These are phyloP conservation scores for Komagataella populi DNA, from an alignment of 805 yeast species.

Conservation along the genomic window DNA sequence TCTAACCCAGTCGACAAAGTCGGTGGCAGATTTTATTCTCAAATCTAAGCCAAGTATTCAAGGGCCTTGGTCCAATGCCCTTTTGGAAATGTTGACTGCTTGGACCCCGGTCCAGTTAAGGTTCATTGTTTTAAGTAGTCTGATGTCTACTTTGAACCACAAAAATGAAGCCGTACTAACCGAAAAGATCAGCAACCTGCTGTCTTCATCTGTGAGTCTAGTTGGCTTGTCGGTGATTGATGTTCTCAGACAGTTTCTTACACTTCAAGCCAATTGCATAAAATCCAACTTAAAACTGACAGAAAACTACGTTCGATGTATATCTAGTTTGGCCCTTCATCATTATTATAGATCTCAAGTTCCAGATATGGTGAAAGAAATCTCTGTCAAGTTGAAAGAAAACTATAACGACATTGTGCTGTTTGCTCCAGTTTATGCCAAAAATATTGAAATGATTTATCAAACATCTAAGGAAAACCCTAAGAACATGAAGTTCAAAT, in stretches of 20 bases:
- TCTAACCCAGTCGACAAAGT: slow-evolving; percentile 39
- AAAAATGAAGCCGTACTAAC: slow-evolving; percentile 4
- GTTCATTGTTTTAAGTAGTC: slow-evolving; percentile 44
- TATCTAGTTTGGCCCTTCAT: slow-evolving; percentile 63
- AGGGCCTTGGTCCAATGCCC: slow-evolving; percentile 30
- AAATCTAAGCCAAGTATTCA: slow-evolving; percentile 11
- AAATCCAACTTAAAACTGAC: slow-evolving; percentile 14
- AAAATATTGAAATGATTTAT: not conserved
- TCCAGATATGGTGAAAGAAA: slow-evolving; percentile 64
- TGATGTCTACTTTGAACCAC: not conserved
- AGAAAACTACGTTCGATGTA: slow-evolving; percentile 36
- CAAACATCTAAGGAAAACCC: not conserved
- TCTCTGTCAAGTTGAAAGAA: slow-evolving; percentile 30
- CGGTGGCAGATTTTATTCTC: slow-evolving; percentile 33
- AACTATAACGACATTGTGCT: slow-evolving; percentile 6
- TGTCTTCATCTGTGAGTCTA: slow-evolving; percentile 71
- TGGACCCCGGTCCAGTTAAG: slow-evolving; percentile 77
- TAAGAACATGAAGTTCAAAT: not conserved
- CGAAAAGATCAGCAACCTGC: slow-evolving; percentile 26
- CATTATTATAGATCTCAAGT: slow-evolving; percentile 80
- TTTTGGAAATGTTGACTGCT: slow-evolving; percentile 48
- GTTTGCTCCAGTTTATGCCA: not conserved
- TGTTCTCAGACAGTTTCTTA: slow-evolving; percentile 44
- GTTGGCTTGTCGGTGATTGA: slow-evolving; percentile 83
- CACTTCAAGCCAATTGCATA: slow-evolving; percentile 23